These are phyloP conservation scores for Erodium trifolium DNA, from an alignment of 441 rosid genomes.

Conservation along the genomic window DNA sequence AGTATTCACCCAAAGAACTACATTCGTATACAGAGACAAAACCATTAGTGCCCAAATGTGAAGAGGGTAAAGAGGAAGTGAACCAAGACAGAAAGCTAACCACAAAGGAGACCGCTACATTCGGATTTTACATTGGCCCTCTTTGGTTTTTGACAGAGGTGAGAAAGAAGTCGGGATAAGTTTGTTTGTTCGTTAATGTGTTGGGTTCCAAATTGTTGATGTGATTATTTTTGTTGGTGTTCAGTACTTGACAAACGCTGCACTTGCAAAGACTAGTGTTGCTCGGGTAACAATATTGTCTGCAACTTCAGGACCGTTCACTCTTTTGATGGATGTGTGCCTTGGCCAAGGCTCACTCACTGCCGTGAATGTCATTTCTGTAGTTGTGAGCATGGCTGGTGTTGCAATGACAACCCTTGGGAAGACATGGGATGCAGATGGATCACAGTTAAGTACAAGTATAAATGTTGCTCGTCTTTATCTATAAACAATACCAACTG, in stretches of 20 bases:
- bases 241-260: constrained; percentile 42
- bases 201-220: neutral
- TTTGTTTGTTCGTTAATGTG: neutral
- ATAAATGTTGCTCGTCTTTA: neutral
- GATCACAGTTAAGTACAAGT: constrained; percentile 19
- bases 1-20: constrained; percentile 17
- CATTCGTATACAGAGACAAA: constrained; percentile 18
- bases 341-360: constrained; percentile 35
- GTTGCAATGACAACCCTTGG: constrained; percentile 42
- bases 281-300: constrained; percentile 35
- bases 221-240: constrained; percentile 5
- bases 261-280: constrained; percentile 40
- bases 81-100: constrained; percentile 15
- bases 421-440: constrained; percentile 29
- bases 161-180: neutral
- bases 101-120: constrained; percentile 17
- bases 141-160: constrained; percentile 38
- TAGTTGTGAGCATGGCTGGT: constrained; percentile 40
- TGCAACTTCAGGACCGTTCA: constrained; percentile 44
- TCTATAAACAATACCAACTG: neutral
- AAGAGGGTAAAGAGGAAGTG: neutral
- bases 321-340: constrained; percentile 37
- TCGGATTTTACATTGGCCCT: constrained; percentile 28
- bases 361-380: constrained; percentile 31
- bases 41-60: constrained; percentile 1